These are phyloP conservation scores for Hirsutella minnesotensis DNA, from an alignment of 2,329 filamentous ascomycete genomes.

Conservation along the genomic window DNA sequence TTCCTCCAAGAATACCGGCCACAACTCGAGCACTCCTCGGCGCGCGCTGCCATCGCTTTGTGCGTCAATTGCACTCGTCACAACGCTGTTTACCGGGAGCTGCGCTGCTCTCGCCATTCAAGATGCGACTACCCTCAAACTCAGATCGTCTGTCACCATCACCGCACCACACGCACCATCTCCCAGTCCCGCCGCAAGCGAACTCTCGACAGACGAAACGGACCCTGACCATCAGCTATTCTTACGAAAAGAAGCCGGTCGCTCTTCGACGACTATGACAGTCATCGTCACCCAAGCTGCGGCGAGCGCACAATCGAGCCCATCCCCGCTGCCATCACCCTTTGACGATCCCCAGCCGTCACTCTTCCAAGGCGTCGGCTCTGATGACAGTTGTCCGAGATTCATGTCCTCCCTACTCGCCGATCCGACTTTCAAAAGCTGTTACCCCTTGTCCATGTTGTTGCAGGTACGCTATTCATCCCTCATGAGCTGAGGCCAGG, in stretches of 20 bases:
- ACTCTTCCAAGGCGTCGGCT: slow-evolving; percentile 45
- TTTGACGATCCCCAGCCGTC: slow-evolving; percentile 54
- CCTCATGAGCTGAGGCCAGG: no score
- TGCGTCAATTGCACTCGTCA: slow-evolving; percentile 3
- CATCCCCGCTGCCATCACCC: slow-evolving; percentile 40
- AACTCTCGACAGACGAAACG: background rate
- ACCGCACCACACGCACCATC: background rate
- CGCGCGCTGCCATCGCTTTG: background rate
- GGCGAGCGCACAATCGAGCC: background rate
- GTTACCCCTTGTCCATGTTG: slow-evolving; percentile 75
- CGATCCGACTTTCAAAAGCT: slow-evolving; percentile 56
- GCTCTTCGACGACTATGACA: background rate
- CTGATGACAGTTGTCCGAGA: slow-evolving; percentile 41
- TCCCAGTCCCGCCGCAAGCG: background rate
- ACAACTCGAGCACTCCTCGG: background rate
- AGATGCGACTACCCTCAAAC: background rate
- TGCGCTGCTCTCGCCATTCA: slow-evolving; percentile 2
- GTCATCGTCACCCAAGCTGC: background rate
- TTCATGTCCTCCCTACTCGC: slow-evolving; percentile 60
- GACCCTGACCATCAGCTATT: background rate
- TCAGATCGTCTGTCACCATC: background rate
- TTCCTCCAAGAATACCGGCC: background rate
- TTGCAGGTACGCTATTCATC: slow-evolving; percentile 47
- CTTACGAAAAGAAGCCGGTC: background rate
- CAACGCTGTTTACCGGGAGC: slow-evolving; percentile 2